Conservation (phyloP, 768 basidiomycete species). For the Coprinopsis cinerea region DNA sequence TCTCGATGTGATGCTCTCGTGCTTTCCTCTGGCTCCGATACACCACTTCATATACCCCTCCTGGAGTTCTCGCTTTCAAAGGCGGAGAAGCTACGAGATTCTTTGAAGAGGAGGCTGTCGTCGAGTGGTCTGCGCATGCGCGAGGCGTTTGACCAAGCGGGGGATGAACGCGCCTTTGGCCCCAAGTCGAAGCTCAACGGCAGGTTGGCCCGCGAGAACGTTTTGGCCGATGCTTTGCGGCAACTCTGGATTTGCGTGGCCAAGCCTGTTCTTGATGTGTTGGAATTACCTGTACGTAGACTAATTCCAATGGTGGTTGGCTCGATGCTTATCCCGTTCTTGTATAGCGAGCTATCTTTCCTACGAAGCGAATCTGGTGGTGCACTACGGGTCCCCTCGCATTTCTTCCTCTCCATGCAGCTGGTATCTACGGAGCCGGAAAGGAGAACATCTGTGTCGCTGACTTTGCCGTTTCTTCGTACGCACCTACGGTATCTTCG, state of each 20-base stretch:
- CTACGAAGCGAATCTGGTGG: background rate
- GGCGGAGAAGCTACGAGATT: constrained; percentile 6
- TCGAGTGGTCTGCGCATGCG: background rate
- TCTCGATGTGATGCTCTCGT: constrained; percentile 18
- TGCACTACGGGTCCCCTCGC: background rate
- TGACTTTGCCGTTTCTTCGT: background rate
- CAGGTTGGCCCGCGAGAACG: background rate
- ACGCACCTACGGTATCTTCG: background rate
- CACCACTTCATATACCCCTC: constrained; percentile 11
- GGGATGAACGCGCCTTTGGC: background rate
- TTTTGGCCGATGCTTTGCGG: background rate
- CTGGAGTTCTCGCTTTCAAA: constrained; percentile 9
- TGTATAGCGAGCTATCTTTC: background rate
- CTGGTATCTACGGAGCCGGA: background rate
- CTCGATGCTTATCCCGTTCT: background rate
- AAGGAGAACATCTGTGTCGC: background rate
- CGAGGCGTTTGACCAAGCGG: background rate
- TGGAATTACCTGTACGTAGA: background rate
- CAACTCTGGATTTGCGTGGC: background rate
- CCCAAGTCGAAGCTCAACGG: background rate
- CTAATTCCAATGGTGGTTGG: background rate
- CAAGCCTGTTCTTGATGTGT: background rate
- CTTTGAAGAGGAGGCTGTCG: background rate
- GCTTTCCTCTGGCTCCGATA: constrained; percentile 5
- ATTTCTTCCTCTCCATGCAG: constrained; percentile 4